Evolutionary conservation across 164 flowering plant genomes (phyloP), one percentile per base, ranked within the genome.

Genomic region (Euptelea pleiosperma): DNA sequence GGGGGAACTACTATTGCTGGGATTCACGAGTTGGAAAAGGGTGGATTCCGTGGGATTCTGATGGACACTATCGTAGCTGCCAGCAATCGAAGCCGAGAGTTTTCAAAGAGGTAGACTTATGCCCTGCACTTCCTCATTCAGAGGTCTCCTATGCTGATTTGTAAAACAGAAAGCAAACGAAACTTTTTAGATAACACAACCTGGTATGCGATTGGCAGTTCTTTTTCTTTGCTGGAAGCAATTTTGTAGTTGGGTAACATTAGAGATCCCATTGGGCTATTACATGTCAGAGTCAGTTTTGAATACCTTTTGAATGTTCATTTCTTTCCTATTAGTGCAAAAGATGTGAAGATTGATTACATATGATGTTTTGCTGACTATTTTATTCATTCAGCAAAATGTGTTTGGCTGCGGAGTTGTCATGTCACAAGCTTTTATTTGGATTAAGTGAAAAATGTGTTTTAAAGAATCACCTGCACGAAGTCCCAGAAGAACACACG

Each of bases 1-100:
- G 98, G 91, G 26, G 98, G 98, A 33, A 92, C 98, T 15, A 92
- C 97, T 24, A 89, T 89, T 47, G 91, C 96, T 14, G 98, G 93
- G 6, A 77, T 92, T 63, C 91, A 82, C 31, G 98, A 87, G 68
- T 47, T 92, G 73, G 96, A 92, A 71, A 89, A 82, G 70, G 79
- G 82, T 31, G 88, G 87, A 35, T 81, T 87, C 60, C 93, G 97
- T 28, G 97, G 86, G 33, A 71, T 61, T 29, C 48, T 92, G 67
- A 92, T 92, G 79, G 84, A 87, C 67, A 91, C 98, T 1, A 93
- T 89, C 30, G 75, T 82, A 37, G 91, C 96, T 45, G 96, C 98
- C 26, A 71, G 88, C 5, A 82, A 84, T 28, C 82, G 98, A 8
- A 69, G 93, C 61, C 64, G 37, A 55, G 87, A 86, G 21, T 84